Base-by-base conservation (phyloP, 768 basidiomycete genomes). In the Lyophyllum semitale region DNA sequence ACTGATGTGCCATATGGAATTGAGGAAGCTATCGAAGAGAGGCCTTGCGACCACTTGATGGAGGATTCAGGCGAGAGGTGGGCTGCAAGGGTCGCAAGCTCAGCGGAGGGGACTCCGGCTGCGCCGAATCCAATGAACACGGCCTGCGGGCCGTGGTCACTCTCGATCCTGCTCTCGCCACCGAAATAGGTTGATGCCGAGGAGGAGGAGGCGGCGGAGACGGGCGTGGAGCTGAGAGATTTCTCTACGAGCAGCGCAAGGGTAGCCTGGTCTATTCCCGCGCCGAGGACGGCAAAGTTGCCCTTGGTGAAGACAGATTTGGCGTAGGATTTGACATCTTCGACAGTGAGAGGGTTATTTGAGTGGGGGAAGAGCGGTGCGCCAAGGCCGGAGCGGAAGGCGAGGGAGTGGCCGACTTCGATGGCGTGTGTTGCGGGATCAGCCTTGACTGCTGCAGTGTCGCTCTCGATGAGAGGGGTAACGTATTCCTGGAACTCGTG, bases 381-480 rank as follows among this genome's bases (percentile, higher is more conserved):
- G 63, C 96, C 96, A 64, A 98, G 93, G 15, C 96, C 96, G 40
- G 78, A 80, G 66, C 95, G 93, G 90, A 98, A 99, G 41, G 96
- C 95, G 54, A 95, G 78, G 41, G 82, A 72, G 70, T 98, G 96
- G 4, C 94, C 95, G 33, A 88, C 76, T 66, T 99, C 96, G 53
- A 98, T 59, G 38, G 95, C 95, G 63, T 80, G 78, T 1, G 82
- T 80, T 22, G 81, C 77, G 8, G 93, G 85, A 55, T 89, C 77
- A 44, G 77, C 70, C 42, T 74, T 68, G 13, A 86, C 90, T 22
- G 83, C 75, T 35, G 79, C 70, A 42, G 86, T 75, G 66, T 98
- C 96, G 52, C 84, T 78, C 50, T 83, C 80, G 57, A 95, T 80
- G 47, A 85, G 74, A 22, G 88, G 89, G 3, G 82, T 72, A 41